A percentile compares a stretch with the other conserved stretches of the same genome.
phyloP scores from a whole-genome alignment of 1,284 basidiomycete genomes.

The Cryptococcus sp. region DNA sequence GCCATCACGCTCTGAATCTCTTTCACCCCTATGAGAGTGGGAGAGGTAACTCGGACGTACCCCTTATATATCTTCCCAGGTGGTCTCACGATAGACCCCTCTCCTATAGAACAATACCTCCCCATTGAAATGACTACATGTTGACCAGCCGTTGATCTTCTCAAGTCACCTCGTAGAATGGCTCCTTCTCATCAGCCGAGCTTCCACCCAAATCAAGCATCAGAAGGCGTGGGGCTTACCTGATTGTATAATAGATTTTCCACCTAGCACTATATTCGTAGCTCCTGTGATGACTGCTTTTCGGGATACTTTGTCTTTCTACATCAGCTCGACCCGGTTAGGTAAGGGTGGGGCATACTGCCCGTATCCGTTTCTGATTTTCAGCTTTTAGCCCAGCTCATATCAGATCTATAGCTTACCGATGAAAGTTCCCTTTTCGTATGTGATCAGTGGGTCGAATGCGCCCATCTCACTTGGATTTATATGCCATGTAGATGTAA shows the following conservation, averaged over 20 bases:
- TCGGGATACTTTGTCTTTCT: conserved; percentile 76
- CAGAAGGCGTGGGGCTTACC: conserved; percentile 39
- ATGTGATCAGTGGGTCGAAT: conserved; percentile 40
- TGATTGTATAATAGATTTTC: conserved; percentile 91
- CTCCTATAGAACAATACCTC: conserved; percentile 85
- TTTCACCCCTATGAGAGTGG: background rate
- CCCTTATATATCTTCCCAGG: conserved; percentile 56
- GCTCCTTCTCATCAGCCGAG: conserved; percentile 14
- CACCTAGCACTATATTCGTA: conserved; percentile 93
- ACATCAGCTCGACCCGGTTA: background rate
- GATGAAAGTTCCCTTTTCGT: conserved; percentile 43
- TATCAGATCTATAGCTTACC: conserved; percentile 22
- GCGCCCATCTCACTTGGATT: conserved; percentile 45
- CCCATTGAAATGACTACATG: conserved; percentile 90
- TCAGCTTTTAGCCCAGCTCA: too few species aligned
- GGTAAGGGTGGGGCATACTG: conserved; percentile 27
- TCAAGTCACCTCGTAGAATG: conserved; percentile 33
- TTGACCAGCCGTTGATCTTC: conserved; percentile 73
- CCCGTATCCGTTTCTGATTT: conserved; percentile 44
- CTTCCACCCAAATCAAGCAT: too few species aligned
- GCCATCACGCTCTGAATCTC: background rate
- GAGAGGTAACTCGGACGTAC: conserved; percentile 50
- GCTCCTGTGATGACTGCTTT: conserved; percentile 90
- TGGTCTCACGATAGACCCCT: conserved; percentile 74
- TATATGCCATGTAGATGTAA: too few species aligned